Base-by-base conservation (phyloP, 2,329 filamentous ascomycete species). In the Hypoxylon sp. region DNA sequence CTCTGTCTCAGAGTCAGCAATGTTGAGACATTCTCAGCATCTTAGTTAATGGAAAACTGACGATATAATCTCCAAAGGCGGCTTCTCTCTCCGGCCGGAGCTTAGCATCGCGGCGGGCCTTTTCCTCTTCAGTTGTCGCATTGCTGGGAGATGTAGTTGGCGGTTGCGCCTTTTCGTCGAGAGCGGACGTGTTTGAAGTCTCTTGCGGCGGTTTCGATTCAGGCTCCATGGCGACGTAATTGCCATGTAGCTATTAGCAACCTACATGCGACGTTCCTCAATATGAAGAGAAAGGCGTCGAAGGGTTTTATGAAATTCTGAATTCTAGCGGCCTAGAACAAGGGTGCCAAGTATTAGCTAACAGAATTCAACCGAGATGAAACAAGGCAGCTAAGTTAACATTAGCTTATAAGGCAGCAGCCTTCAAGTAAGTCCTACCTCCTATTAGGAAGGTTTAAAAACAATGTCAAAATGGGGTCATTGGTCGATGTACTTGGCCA, bases 61-160 rank as follows among this genome's bases (percentile, higher is more conserved):
- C 76, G 28, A 82, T 50, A 70, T 85, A 86, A 74, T 87, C 85
- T 11, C 77, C 75, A 57, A 84, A 76, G 1, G 66, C 73, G 0
- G 84, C 83, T 61, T 84, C 81, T 60, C 84, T 79, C 73, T 85
- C 81, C 4, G 83, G 81, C 7, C 78, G 79, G 2, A 73, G 59
- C 65, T 82, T 81, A 56, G 75, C 72, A 60, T 81, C 76, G 62
- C 74, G 75, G 3, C 67, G 63, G 1, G 74, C 74, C 28, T 75
- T 63, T 55, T 78, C 74, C 14, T 82, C 76, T 65, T 76, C 66
- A 17, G 63, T 64, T 17, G 55, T 63, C 46, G 55, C 51, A 46
- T 69, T 56, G 53, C 55, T 46, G 41, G 52, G 17, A 17, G 63
- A 23, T 9, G 65, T 9, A 2, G 43, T 30, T 17, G 61, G 32